Percentiles rank a stretch among this genome's conserved stretches.
phyloP scores from a whole-genome alignment of 805 yeast species.

The Metschnikowia colocasiae region DNA sequence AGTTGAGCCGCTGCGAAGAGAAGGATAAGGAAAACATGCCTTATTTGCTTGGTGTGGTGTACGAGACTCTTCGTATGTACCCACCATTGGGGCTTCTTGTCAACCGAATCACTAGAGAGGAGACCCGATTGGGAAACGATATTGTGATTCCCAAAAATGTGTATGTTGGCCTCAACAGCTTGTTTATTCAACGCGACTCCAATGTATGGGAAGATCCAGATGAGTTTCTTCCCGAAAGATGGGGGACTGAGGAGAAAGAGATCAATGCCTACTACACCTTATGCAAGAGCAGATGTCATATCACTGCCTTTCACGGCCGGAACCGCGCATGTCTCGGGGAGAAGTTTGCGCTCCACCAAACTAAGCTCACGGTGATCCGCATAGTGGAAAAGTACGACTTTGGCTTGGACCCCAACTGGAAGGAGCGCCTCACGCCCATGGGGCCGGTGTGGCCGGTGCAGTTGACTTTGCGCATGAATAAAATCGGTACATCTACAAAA shows the following conservation, averaged over 20 bases:
- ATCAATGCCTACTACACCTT: slow-evolving; percentile 37
- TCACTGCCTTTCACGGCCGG: slow-evolving; percentile 59
- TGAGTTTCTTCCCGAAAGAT: slow-evolving; percentile 45
- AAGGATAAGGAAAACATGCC: slow-evolving; percentile 15
- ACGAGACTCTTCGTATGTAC: slow-evolving; percentile 46
- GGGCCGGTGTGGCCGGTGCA: slow-evolving; percentile 54
- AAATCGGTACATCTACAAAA: not conserved
- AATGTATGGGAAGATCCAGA: slow-evolving; percentile 44
- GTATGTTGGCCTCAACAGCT: slow-evolving; percentile 55
- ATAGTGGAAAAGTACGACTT: slow-evolving; percentile 37
- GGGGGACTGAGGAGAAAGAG: slow-evolving; percentile 45
- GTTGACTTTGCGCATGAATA: slow-evolving; percentile 18
- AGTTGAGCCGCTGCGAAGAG: slow-evolving; percentile 6
- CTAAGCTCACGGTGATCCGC: slow-evolving; percentile 36
- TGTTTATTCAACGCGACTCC: slow-evolving; percentile 46
- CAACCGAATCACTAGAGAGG: slow-evolving; percentile 43
- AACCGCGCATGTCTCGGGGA: slow-evolving; percentile 61
- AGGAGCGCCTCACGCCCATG: slow-evolving; percentile 49
- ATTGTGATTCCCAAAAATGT: slow-evolving; percentile 47
- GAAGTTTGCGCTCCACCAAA: slow-evolving; percentile 48
- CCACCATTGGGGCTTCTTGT: slow-evolving; percentile 59
- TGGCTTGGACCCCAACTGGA: slow-evolving; percentile 41
- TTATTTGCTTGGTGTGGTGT: slow-evolving; percentile 33
- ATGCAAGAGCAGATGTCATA: slow-evolving; percentile 42
- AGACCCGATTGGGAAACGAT: slow-evolving; percentile 36